phyloP scores from a whole-genome alignment of 257 asterid species.

The Prunella vulgaris region DNA sequence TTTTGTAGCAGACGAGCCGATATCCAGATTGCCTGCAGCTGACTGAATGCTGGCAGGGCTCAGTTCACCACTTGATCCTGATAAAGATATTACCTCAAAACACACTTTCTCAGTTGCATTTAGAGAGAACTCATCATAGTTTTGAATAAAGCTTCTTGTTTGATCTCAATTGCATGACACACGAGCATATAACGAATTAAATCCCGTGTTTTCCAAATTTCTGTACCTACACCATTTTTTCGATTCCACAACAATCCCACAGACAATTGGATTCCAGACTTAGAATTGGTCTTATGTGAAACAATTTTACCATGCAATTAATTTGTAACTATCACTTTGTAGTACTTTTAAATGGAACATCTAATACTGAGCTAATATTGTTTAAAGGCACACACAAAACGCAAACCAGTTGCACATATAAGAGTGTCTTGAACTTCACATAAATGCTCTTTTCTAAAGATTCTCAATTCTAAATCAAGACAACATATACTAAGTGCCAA shows the following conservation, averaged over 20 bases:
- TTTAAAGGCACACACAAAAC: too few species aligned
- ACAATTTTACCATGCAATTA: too few species aligned
- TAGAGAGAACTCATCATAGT: not conserved
- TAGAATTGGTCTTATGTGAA: too few species aligned
- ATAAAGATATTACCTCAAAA: not conserved
- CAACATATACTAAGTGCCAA: not conserved
- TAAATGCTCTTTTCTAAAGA: not conserved
- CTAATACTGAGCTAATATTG: too few species aligned
- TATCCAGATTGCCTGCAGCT: conserved; percentile 37
- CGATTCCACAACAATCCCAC: not conserved
- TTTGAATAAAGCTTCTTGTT: not conserved
- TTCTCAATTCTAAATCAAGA: not conserved
- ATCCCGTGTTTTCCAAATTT: not conserved
- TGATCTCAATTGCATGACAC: not conserved
- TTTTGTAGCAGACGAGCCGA: conserved; percentile 38
- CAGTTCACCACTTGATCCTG: conserved; percentile 65
- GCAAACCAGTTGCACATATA: too few species aligned
- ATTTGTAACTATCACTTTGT: too few species aligned
- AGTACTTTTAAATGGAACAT: too few species aligned
- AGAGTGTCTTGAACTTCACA: too few species aligned
- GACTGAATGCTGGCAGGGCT: conserved; percentile 69
- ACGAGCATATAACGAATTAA: not conserved
- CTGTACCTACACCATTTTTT: not conserved
- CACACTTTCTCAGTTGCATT: not conserved
- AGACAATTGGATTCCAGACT: not conserved